Conservation (phyloP, 495 filamentous ascomycete species). For the Hypoxylon crocopeplum region DNA sequence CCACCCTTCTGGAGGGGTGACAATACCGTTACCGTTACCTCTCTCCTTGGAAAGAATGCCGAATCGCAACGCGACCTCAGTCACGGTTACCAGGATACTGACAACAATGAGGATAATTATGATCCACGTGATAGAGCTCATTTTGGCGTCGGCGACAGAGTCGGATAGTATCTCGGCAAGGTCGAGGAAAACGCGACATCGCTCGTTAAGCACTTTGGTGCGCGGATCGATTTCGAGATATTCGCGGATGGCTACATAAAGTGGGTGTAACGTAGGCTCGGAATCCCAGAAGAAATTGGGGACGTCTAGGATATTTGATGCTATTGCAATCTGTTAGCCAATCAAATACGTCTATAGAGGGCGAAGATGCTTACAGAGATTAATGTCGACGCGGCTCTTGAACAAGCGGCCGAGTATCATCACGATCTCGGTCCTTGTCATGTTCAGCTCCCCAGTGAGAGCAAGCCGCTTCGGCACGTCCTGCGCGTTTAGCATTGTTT, state of each 20-base stretch:
- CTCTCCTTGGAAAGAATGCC: constrained; percentile 67
- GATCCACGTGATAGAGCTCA: constrained; percentile 95
- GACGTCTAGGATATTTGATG: constrained; percentile 95
- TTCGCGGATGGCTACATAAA: constrained; percentile 93
- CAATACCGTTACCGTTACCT: constrained; percentile 30
- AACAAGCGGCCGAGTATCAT: constrained; percentile 89
- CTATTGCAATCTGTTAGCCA: constrained; percentile 49
- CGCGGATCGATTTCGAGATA: constrained; percentile 97
- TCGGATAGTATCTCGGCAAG: constrained; percentile 94
- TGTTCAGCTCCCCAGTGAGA: constrained; percentile 85
- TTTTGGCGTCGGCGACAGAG: constrained; percentile 89
- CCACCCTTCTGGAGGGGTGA: constrained; percentile 13
- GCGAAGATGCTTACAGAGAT: constrained; percentile 77
- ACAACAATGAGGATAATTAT: constrained; percentile 93
- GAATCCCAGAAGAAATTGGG: constrained; percentile 99
- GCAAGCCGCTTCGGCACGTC: constrained; percentile 88
- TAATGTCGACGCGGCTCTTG: constrained; percentile 94
- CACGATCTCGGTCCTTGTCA: constrained; percentile 91
- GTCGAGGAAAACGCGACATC: constrained; percentile 95
- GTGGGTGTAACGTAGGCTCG: constrained; percentile 91
- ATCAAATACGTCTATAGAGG: constrained; percentile 1
- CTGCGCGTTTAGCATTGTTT: constrained; percentile 92
- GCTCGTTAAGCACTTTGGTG: constrained; percentile 94
- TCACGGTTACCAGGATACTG: constrained; percentile 87
- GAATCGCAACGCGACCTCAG: constrained; percentile 88